Conservation (phyloP, 2,329 filamentous ascomycete species). For the Pseudocercospora eumusae region DNA sequence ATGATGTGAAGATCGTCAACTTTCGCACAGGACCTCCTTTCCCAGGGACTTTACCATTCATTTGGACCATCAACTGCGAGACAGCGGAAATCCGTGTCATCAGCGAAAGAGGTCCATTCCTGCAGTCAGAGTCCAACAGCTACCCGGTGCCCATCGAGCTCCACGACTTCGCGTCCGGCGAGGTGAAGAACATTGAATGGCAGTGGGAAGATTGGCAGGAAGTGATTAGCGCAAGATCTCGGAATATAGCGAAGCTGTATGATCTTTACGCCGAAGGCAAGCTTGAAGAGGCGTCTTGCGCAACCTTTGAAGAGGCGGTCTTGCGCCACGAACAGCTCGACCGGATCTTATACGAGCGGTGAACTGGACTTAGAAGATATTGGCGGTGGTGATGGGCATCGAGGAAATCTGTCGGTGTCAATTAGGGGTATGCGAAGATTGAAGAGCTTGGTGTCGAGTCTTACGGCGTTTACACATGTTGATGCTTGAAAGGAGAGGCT, state of each 20-base stretch:
- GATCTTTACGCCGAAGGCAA: constrained; percentile 37
- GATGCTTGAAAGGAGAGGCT: background rate
- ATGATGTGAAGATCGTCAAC: constrained; percentile 12
- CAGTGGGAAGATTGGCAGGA: constrained; percentile 45
- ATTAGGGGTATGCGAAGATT: background rate
- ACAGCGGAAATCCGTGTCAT: constrained; percentile 32
- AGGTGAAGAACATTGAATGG: constrained; percentile 42
- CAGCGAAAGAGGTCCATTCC: constrained; percentile 22
- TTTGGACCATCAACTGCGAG: constrained; percentile 33
- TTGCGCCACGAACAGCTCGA: constrained; percentile 54
- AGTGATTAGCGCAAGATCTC: constrained; percentile 32
- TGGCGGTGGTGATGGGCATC: background rate
- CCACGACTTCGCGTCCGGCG: constrained; percentile 34
- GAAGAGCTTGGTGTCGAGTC: background rate
- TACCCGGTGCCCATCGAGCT: constrained; percentile 33
- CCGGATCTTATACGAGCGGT: constrained; percentile 17
- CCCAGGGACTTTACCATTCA: constrained; percentile 28
- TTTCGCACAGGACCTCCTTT: constrained; percentile 30
- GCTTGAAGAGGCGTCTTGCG: constrained; percentile 34
- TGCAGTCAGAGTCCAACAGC: constrained; percentile 21
- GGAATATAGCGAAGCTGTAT: constrained; percentile 35
- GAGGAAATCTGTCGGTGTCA: background rate
- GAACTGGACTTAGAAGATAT: background rate
- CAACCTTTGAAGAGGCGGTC: constrained; percentile 49
- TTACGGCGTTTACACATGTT: background rate